phyloP scores from a whole-genome alignment of 2,329 filamentous ascomycete genomes.

The Trichoderma arundinaceum region DNA sequence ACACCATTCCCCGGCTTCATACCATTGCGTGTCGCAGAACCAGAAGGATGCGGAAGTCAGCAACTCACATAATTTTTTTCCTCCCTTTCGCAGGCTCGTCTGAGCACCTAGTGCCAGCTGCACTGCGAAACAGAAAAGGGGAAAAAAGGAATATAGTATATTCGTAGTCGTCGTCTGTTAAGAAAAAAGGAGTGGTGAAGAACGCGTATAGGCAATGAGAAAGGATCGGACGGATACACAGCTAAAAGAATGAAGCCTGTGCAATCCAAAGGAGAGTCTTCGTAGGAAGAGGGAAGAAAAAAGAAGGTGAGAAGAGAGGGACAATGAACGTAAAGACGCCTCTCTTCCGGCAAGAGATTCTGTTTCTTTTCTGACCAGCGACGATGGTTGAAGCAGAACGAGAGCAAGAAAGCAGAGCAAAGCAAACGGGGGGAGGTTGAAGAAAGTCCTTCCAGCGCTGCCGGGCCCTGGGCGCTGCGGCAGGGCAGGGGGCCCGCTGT shows the following conservation, averaged over 20 bases:
- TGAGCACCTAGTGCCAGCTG: background rate
- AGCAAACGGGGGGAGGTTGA: conserved; percentile 15
- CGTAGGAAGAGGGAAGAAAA: conserved; percentile 28
- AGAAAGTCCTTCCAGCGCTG: conserved; percentile 12
- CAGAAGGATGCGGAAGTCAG: background rate
- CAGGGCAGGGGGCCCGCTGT: conserved; percentile 4
- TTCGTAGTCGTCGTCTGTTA: conserved; percentile 17
- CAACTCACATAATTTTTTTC: conserved; percentile 27
- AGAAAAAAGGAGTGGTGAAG: conserved; percentile 26
- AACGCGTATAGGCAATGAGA: conserved; percentile 31
- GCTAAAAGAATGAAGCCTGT: conserved; percentile 44
- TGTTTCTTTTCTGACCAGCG: conserved; percentile 32
- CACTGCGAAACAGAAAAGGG: background rate
- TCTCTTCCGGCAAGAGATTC: conserved; percentile 24
- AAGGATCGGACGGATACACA: conserved; percentile 46
- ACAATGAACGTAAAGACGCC: conserved; percentile 32
- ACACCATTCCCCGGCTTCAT: conserved; percentile 28
- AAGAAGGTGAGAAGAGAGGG: conserved; percentile 37
- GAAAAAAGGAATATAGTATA: conserved; percentile 22
- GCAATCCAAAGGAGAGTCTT: conserved; percentile 38
- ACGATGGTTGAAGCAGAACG: conserved; percentile 28
- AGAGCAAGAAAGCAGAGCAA: conserved; percentile 9
- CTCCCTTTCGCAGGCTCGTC: background rate
- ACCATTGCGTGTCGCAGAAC: conserved; percentile 23
- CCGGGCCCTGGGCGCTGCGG: background rate